These are phyloP conservation scores for Cryomyces antarcticus DNA, from an alignment of 495 filamentous ascomycete species.

Conservation along the genomic window DNA sequence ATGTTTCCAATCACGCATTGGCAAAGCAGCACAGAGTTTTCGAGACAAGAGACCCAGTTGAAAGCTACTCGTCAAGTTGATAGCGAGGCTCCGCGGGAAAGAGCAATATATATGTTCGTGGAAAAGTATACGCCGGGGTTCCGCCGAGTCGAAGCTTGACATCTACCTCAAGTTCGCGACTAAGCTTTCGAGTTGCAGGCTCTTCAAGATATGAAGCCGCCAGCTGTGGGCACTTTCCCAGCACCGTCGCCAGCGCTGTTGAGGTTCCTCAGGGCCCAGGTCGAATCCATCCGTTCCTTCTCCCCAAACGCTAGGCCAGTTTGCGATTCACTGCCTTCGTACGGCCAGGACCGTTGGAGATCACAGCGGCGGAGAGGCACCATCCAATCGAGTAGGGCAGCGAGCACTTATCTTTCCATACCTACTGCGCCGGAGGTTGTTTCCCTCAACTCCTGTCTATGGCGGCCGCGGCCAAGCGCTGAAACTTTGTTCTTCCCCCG, in stretches of 20 bases:
- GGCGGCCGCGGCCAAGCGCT: background rate
- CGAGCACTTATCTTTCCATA: background rate
- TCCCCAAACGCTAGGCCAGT: background rate
- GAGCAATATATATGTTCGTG: too few relatives aligned
- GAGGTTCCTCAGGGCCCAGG: background rate
- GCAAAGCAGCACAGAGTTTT: too few relatives aligned
- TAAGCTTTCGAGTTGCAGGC: too few relatives aligned
- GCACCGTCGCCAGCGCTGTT: background rate
- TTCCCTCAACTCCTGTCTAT: background rate
- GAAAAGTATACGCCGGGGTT: too few relatives aligned
- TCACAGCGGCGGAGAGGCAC: background rate
- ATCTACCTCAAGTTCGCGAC: too few relatives aligned
- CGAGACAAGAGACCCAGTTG: too few relatives aligned
- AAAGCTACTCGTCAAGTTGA: too few relatives aligned
- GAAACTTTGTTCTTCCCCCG: background rate
- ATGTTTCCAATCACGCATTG: too few relatives aligned
- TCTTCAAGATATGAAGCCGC: slow-evolving; percentile 1
- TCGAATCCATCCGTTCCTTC: background rate
- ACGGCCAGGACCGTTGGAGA: background rate
- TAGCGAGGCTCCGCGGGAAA: too few relatives aligned
- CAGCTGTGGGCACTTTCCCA: background rate
- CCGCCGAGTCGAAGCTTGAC: too few relatives aligned
- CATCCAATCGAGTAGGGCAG: background rate
- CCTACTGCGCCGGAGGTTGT: background rate
- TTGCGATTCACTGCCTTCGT: background rate